Evolutionary conservation across 257 asterid genomes (phyloP).

Genomic region (Datura wrightii): DNA sequence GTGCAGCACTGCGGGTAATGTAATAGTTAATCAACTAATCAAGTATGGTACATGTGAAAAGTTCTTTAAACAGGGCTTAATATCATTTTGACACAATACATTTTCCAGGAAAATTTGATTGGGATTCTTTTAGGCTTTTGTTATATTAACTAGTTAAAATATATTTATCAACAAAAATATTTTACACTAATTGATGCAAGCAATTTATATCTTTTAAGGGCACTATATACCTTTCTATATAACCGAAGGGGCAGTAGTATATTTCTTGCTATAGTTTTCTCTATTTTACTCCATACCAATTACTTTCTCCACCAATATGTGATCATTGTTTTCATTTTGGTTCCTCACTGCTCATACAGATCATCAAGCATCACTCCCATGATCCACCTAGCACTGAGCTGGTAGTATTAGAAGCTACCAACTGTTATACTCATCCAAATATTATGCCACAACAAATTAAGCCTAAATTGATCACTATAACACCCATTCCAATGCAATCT

Average conservation of each 20-base stretch:
- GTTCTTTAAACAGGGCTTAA: not conserved
- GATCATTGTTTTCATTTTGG: conserved; percentile 12
- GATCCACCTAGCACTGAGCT: not conserved
- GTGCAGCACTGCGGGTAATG: not conserved
- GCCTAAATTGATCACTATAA: conserved; percentile 13
- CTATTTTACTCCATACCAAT: not conserved
- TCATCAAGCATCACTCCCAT: conserved; percentile 22
- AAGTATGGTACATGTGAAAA: conserved; percentile 11
- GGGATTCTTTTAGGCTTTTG: not conserved
- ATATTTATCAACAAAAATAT: not conserved
- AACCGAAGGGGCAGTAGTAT: not conserved
- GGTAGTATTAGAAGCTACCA: conserved; percentile 17
- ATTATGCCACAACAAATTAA: not conserved
- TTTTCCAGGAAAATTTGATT: not conserved
- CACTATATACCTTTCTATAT: not conserved
- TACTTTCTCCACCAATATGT: not conserved
- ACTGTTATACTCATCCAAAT: not conserved
- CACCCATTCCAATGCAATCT: not conserved
- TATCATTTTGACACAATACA: not conserved
- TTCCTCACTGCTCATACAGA: not conserved
- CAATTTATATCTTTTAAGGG: not conserved
- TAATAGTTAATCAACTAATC: not conserved
- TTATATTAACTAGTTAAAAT: not conserved
- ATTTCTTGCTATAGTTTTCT: conserved; percentile 3
- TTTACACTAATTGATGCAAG: not conserved